Evolutionary conservation across 2,329 filamentous ascomycete species (phyloP).

Genomic region (Aspergillus neotritici): DNA sequence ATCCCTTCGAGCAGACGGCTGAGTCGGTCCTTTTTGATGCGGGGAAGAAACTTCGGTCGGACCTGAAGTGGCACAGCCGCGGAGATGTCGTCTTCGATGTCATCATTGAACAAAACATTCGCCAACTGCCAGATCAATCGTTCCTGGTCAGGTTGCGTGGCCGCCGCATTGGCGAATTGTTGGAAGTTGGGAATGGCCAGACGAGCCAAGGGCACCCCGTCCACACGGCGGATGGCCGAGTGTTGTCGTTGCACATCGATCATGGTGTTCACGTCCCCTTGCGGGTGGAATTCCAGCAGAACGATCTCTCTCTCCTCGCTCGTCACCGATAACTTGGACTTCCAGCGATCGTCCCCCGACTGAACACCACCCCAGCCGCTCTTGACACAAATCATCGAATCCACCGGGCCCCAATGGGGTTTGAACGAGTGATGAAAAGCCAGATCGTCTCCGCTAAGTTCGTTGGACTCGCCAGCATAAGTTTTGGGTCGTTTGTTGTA

Average conservation of each 20-base stretch:
- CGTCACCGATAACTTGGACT: conserved; percentile 47
- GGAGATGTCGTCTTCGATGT: conserved; percentile 43
- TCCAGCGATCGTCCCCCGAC: conserved; percentile 37
- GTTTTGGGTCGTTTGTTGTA: conserved; percentile 74
- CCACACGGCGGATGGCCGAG: conserved; percentile 44
- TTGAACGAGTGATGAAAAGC: conserved; percentile 69
- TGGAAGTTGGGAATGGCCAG: conserved; percentile 30
- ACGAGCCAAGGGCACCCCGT: conserved; percentile 55
- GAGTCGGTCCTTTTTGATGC: conserved; percentile 46
- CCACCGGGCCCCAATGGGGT: conserved; percentile 71
- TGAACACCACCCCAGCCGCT: conserved; percentile 29
- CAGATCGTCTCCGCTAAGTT: conserved; percentile 59
- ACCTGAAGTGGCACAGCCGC: conserved; percentile 36
- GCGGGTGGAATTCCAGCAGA: conserved; percentile 22
- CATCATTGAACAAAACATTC: conserved; percentile 78
- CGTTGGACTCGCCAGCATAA: conserved; percentile 54
- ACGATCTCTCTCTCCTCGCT: conserved; percentile 31
- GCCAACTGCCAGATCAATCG: conserved; percentile 73
- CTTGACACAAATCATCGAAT: conserved; percentile 62
- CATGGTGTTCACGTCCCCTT: conserved; percentile 23
- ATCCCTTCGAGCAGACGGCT: conserved; percentile 38
- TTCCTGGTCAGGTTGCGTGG: conserved; percentile 30
- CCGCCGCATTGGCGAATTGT: conserved; percentile 26
- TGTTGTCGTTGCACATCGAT: conserved; percentile 32
- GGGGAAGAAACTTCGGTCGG: conserved; percentile 35